Evolutionary conservation across 1,139 yeast genomes (phyloP), one percentile per base, ranked within the genome.

Genomic region (Kodamaea arcana): DNA sequence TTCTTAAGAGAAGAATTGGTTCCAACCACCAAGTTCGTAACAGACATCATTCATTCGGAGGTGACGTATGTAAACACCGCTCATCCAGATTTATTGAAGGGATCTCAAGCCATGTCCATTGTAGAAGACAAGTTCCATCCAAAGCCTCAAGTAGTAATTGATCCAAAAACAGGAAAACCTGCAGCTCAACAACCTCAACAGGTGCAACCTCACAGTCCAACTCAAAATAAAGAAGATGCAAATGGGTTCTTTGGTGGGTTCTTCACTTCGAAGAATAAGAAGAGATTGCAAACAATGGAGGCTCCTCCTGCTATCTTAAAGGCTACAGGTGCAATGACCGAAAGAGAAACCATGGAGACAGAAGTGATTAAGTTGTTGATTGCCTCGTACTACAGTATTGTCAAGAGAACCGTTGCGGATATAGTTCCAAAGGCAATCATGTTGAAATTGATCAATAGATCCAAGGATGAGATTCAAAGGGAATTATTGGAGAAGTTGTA

Each of bases 11-110:
- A 79, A 37, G 83, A 86, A 22, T 75, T 87, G 50, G 58, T 77
- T 22, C 97, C 98, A 39, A 87, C 98, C 18, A 87, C 83, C 57
- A 75, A 76, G 35, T 85, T 92, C 54, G 95, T 90, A 28, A 61
- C 72, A 18, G 97, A 92, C 58, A 72, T 92, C 39, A 88, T 92
- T 47, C 68, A 63, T 44, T 69, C 95, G 43, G 98, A 92, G 62
- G 94, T 88, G 53, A 84, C 95, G 4, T 92, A 92, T 62, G 88
- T 92, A 46, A 92, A 92, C 60, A 92, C 98, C 13, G 97, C 96
- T 3, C 98, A 92, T 57, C 98, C 98, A 3, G 98, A 92, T 58
- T 76, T 92, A 53, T 73, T 92, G 50, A 90, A 86, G 58, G 98
- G 98, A 29, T 80, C 94, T 28, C 94, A 85, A 54, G 98, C 98